Percentiles rank a stretch among this genome's conserved stretches.
Evolutionary conservation across 257 asterid species (phyloP).

Genomic region (Solanum pinnatisectum): DNA sequence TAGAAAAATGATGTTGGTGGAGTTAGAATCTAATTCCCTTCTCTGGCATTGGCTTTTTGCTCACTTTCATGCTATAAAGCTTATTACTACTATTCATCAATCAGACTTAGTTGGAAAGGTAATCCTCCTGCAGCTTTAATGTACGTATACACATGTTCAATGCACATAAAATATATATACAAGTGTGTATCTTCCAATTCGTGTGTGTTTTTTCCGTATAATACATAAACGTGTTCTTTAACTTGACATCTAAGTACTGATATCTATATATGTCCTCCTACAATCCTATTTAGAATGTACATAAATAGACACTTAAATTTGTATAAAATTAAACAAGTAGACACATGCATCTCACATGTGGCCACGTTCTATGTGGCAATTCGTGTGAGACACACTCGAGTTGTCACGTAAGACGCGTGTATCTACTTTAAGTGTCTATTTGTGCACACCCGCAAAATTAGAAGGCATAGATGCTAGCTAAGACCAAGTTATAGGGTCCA

Average conservation of each 20-base stretch:
- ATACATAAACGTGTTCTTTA: not conserved
- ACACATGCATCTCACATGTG: too few species aligned
- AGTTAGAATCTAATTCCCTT: constrained; percentile 19
- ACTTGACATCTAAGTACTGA: too few species aligned
- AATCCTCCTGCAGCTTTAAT: constrained; percentile 10
- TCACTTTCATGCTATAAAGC: constrained; percentile 14
- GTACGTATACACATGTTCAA: not conserved
- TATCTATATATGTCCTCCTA: not conserved
- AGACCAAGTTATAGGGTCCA: too few species aligned
- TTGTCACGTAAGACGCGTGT: not conserved
- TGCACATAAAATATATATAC: not conserved
- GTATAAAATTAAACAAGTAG: too few species aligned
- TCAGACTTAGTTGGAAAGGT: constrained; percentile 16
- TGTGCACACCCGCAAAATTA: not conserved
- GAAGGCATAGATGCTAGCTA: not conserved
- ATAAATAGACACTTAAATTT: too few species aligned
- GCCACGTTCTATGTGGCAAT: not conserved
- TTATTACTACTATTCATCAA: not conserved
- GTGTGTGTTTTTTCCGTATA: not conserved
- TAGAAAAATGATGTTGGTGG: constrained; percentile 5
- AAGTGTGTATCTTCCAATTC: not conserved
- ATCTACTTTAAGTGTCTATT: not conserved
- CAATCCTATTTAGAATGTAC: too few species aligned
- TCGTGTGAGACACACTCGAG: not conserved
- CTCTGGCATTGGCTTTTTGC: constrained; percentile 13